Percentiles rank a stretch among this genome's conserved stretches.
Conservation (phyloP, 129 eudicot genomes). For the Helianthus tuberosus region DNA sequence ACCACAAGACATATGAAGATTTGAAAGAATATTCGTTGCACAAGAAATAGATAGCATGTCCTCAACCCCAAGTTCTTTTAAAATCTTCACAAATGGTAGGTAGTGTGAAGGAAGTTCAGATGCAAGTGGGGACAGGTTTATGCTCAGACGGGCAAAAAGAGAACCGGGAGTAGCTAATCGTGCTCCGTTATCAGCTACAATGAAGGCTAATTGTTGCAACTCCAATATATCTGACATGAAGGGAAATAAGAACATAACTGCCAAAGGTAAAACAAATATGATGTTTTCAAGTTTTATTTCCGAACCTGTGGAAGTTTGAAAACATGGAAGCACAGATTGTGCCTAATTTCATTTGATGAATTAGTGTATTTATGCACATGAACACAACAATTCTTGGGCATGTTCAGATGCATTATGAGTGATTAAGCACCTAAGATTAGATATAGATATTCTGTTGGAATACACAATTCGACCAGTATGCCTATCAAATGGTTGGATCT, state of each 20-base stretch:
- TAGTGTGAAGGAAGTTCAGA: constrained; percentile 17
- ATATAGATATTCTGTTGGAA: no score
- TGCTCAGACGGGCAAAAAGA: background rate
- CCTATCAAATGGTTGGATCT: no score
- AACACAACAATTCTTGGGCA: no score
- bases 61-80: constrained; percentile 3
- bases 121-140: constrained; percentile 1
- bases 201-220: background rate
- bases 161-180: background rate
- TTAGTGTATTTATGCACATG: no score
- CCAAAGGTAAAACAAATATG: background rate
- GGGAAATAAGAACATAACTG: background rate
- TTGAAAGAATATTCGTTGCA: background rate
- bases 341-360: background rate
- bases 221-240: background rate
- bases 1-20: background rate
- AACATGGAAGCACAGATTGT: background rate
- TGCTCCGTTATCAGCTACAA: background rate
- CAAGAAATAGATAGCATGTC: constrained; percentile 14
- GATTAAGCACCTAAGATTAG: no score
- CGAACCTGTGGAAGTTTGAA: background rate
- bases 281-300: background rate
- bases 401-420: no score
- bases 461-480: no score
- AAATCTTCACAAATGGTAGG: constrained; percentile 19